Conservation (phyloP, 2,329 filamentous ascomycete species). For the Aureobasidium vineae region DNA sequence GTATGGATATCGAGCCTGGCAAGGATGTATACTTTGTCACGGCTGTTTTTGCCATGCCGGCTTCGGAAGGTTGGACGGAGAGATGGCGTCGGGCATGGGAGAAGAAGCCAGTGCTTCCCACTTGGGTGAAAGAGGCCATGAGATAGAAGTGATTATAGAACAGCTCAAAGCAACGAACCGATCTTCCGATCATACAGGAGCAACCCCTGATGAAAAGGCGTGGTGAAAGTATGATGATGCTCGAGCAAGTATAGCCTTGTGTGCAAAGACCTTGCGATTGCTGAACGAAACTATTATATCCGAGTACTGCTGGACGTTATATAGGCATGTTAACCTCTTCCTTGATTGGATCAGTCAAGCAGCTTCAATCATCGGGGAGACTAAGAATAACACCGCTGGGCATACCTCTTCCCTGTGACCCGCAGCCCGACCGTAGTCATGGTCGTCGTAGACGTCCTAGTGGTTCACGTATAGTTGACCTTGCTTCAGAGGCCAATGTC, state of each 20-base stretch:
- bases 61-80: slow-evolving; percentile 52
- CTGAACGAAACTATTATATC: neutral
- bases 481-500: too few species aligned
- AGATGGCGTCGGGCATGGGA: slow-evolving; percentile 55
- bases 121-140: neutral
- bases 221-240: neutral
- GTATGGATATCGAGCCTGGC: slow-evolving; percentile 59
- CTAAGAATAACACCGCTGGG: too few species aligned
- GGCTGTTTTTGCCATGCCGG: slow-evolving; percentile 68
- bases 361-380: too few species aligned
- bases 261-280: neutral
- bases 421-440: neutral
- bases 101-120: slow-evolving; percentile 33
- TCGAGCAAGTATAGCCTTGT: neutral
- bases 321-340: neutral
- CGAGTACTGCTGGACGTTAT: neutral
- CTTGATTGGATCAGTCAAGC: neutral
- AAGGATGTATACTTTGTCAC: slow-evolving; percentile 65
- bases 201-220: neutral
- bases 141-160: neutral
- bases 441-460: too few species aligned
- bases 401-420: neutral
- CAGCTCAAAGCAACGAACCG: too few species aligned
- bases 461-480: too few species aligned
- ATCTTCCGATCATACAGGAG: neutral